Evolutionary conservation across 2,329 filamentous ascomycete genomes (phyloP), one percentile per base, ranked within the genome.

Genomic region (Colletotrichum spinosum): DNA sequence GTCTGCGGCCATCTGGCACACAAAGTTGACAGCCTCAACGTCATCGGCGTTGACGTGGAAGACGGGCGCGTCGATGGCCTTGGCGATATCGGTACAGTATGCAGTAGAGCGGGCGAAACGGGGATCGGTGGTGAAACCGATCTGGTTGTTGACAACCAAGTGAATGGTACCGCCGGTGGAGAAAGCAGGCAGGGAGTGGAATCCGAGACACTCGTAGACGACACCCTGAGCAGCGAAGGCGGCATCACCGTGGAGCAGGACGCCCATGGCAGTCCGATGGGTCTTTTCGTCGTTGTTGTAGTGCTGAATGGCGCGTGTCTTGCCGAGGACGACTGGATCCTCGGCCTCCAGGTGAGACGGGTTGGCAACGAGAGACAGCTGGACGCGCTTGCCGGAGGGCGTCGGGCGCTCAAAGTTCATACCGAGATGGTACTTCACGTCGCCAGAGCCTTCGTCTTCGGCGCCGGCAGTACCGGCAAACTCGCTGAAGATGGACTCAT

Each of bases 351-450:
- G 84, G 86, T 99, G 96, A 61, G 96, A 99, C 44, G 96, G 96
- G 80, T 99, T 99, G 82, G 96, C 96, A 67, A 99, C 96, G 55
- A 99, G 89, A 68, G 96, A 99, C 59, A 99, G 89, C 84, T 99
- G 96, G n/a, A 99, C 96, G 69, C 96, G 96, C 88, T 98, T 98
- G 73, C 96, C 96, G 48, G 95, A 98, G 65, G 96, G 96, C 9
- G 96, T 99, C 59, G 96, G 96, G 69, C 96, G 93, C 84, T 99
- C 96, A 72, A 99, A 99, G 86, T 99, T 99, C 96, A 99, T 99
- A 77, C 96, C 96, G 74, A 99, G 85, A 84, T 99, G 96, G 84
- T 99, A 99, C 83, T 99, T 99, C 81, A 99, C 96, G 79, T 99
- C 96, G 74, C 96, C 96, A 64, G 96, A 98, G 66, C 96, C 96